These are phyloP conservation scores for Nematocida sp. DNA, from an alignment of 371 early-diverging fungal genomes.

Conservation along the genomic window DNA sequence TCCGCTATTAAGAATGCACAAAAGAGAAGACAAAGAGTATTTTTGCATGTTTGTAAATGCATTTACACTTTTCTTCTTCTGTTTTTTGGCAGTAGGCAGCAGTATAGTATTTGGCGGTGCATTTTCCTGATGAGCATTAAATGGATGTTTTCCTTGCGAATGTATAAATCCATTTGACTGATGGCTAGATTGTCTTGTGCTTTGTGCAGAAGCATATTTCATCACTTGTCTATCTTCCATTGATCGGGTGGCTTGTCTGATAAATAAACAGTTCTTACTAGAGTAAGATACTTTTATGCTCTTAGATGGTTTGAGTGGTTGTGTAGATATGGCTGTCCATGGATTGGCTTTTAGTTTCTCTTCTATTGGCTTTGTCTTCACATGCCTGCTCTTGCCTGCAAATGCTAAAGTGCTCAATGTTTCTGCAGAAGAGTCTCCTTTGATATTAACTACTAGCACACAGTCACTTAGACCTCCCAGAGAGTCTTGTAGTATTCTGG, in stretches of 20 bases:
- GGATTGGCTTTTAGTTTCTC: conserved; percentile 10
- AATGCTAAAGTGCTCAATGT: conserved; percentile 68
- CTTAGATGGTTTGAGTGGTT: too few relatives aligned
- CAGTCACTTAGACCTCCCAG: conserved; percentile 88
- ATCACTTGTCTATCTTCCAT: background rate
- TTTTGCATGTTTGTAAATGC: conserved; percentile 11
- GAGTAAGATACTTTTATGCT: too few relatives aligned
- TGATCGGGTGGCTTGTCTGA: too few relatives aligned
- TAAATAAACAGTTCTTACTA: too few relatives aligned
- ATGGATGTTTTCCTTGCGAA: conserved; percentile 9
- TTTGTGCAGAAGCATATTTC: background rate
- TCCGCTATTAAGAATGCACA: conserved; percentile 67
- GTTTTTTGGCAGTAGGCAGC: conserved; percentile 11
- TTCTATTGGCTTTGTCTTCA: conserved; percentile 55
- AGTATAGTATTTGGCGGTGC: too few relatives aligned
- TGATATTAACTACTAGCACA: conserved; percentile 67
- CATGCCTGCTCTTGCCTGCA: conserved; percentile 68
- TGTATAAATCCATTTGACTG: too few relatives aligned
- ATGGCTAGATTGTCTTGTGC: too few relatives aligned
- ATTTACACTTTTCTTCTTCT: background rate
- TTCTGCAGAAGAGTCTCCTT: conserved; percentile 65
- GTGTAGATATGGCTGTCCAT: conserved; percentile 6
- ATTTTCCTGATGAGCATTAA: too few relatives aligned
- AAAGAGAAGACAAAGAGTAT: conserved; percentile 53
- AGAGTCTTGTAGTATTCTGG: conserved; percentile 91